Evolutionary conservation across 495 filamentous ascomycete species (phyloP).

Genomic region (Penicillium robsamsonii): DNA sequence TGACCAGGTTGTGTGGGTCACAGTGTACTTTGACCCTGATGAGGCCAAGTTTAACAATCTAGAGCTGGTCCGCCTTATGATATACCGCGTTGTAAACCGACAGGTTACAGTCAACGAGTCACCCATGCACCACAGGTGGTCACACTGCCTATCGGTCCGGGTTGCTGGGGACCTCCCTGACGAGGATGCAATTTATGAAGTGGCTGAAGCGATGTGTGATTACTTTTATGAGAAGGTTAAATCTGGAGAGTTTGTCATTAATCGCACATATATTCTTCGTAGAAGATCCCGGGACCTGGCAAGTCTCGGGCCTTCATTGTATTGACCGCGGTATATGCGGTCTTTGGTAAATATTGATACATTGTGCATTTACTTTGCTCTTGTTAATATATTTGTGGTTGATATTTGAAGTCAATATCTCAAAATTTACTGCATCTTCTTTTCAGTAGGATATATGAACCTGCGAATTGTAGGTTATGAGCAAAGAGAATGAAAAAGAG

Average conservation of each 20-base stretch:
- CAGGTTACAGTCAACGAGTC: neutral
- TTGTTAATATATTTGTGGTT: too few species aligned
- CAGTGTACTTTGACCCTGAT: conserved; percentile 1
- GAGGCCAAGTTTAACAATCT: neutral
- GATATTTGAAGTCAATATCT: neutral
- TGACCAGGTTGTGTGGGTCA: neutral
- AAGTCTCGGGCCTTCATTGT: neutral
- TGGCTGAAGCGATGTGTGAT: neutral
- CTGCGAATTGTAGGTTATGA: neutral
- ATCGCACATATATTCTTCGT: neutral
- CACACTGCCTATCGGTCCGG: neutral
- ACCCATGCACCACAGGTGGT: conserved; percentile 1
- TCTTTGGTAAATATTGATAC: neutral
- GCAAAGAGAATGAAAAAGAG: neutral
- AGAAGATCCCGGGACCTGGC: neutral
- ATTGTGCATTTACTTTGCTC: too few species aligned
- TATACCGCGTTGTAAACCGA: neutral
- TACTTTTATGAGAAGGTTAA: neutral
- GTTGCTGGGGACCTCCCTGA: neutral
- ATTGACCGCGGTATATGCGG: neutral
- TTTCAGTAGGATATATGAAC: neutral
- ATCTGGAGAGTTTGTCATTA: neutral
- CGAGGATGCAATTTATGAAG: neutral
- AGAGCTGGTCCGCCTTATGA: neutral
- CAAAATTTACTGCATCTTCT: neutral